Conservation (phyloP, 805 yeast genomes). For the Saccharomycopsis malanga region DNA sequence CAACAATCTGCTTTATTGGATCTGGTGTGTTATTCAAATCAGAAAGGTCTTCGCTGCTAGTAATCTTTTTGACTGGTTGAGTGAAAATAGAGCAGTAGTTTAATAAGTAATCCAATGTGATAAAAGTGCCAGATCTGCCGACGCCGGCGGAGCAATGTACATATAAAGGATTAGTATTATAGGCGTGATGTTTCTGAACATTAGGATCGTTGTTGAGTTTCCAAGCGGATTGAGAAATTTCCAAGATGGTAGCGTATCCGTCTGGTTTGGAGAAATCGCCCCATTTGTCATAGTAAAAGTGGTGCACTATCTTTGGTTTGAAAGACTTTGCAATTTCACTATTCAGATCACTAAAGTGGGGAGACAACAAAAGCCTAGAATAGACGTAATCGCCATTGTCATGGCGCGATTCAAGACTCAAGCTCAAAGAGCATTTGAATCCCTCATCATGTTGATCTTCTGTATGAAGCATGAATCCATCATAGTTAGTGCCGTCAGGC, state of each 20-base stretch:
- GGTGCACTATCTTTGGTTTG: slow-evolving; percentile 36
- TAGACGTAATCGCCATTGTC: slow-evolving; percentile 5
- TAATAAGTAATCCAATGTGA: slow-evolving; percentile 51
- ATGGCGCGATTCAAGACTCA: neutral
- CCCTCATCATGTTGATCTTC: slow-evolving; percentile 12
- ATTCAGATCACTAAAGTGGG: no score
- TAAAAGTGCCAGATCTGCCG: slow-evolving; percentile 89
- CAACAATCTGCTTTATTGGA: slow-evolving; percentile 34
- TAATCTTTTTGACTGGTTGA: slow-evolving; percentile 2
- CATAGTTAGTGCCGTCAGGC: slow-evolving; percentile 43
- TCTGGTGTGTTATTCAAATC: slow-evolving; percentile 25
- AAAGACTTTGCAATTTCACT: neutral
- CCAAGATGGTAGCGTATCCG: slow-evolving; percentile 40
- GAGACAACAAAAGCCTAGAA: slow-evolving; percentile 9
- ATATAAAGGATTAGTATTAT: slow-evolving; percentile 40
- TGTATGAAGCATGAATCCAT: slow-evolving; percentile 15
- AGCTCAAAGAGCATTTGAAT: slow-evolving; percentile 11
- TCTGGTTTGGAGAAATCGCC: slow-evolving; percentile 68
- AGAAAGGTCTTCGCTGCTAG: neutral
- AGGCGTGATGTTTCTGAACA: slow-evolving; percentile 8
- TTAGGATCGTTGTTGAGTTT: neutral
- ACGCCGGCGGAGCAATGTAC: slow-evolving; percentile 97
- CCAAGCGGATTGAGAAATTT: slow-evolving; percentile 30
- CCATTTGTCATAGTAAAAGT: slow-evolving; percentile 76
- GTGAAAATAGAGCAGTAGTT: slow-evolving; percentile 21